Evolutionary conservation across 192 early-diverging fungal genomes (phyloP), one percentile per base, ranked within the genome.

Genomic region (Paraglomus occultum): DNA sequence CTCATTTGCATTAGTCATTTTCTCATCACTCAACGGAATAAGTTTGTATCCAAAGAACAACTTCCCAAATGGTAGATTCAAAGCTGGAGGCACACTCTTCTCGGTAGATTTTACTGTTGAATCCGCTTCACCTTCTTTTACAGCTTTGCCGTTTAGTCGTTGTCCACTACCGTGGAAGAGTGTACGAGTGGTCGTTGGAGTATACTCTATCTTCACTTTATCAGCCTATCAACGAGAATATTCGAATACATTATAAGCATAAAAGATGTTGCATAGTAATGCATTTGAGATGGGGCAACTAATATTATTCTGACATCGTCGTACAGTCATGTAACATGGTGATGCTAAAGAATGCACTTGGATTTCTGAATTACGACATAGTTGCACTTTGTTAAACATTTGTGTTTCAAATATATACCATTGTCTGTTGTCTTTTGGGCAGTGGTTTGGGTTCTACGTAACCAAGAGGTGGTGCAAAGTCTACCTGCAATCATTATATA

Each of bases 381-480:
- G 31, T 31, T 31, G 31, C 31, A 3, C 31, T 31, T 31, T 31
- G 3, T 31, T 31, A 31, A 12, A 23, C 12, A 7, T 63, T n/a
- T 20, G 8, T 50, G 15, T 44, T 15, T 3, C 0, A 39, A 69
- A 50, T 40, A 11, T 17, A 17, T 71, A 79, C 78, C 73, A 80
- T 71, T 46, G 76, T 50, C 15, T 76, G 71, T 23, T 68, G 58
- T 31, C 66, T 43, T 18, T 70, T 64, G 43, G 75, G 79, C 9
- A 60, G 63, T 9, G 79, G 76, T 42, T 75, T 74, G 12, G 94
- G 95, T 76, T 99, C 97, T 15, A 90, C 87, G 76, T 99, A 99
- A 4, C 97, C 97, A 2, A 97, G 76, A 7, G 97, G 97, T 12
- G 97, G 84, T 0, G 92, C 97, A 82, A 99, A 98, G 65, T 99